Evolutionary conservation across 2,329 filamentous ascomycete genomes (phyloP).

Genomic region (Delphinella strobiligena): DNA sequence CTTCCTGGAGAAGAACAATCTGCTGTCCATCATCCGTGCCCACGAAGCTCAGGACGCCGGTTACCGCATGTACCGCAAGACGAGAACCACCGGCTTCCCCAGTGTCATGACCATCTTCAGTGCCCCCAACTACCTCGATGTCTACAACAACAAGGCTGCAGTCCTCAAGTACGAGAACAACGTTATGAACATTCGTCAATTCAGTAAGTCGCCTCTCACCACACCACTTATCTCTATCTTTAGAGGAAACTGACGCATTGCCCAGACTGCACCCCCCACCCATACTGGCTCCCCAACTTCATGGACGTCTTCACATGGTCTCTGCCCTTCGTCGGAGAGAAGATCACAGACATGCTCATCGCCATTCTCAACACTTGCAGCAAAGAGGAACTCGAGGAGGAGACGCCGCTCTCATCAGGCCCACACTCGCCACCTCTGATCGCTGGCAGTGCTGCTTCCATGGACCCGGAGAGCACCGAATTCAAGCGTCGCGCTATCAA

Average conservation of each 20-base stretch:
- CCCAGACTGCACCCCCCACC: conserved; percentile 82
- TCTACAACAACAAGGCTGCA: conserved; percentile 99
- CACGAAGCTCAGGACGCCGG: conserved; percentile 98
- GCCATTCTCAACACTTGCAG: conserved; percentile 97
- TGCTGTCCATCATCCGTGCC: conserved; percentile 90
- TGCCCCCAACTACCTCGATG: conserved; percentile 94
- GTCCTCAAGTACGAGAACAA: conserved; percentile 99
- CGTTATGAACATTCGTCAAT: conserved; percentile 99
- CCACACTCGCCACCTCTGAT: conserved; percentile 60
- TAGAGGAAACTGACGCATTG: background rate
- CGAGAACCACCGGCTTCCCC: conserved; percentile 91
- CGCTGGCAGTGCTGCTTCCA: conserved; percentile 23
- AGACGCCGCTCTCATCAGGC: conserved; percentile 58
- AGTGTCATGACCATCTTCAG: conserved; percentile 99
- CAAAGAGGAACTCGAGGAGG: conserved; percentile 90
- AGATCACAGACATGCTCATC: conserved; percentile 98
- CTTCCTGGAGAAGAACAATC: conserved; percentile 97
- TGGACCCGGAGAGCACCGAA: conserved; percentile 78
- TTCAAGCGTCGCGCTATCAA: conserved; percentile 95
- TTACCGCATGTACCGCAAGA: conserved; percentile 99
- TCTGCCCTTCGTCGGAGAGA: conserved; percentile 93
- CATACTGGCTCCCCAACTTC: conserved; percentile 99
- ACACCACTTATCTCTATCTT: background rate
- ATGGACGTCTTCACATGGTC: conserved; percentile 99
- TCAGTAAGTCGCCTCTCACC: conserved; percentile 40